A percentile compares a stretch with the other conserved stretches of the same genome.
phyloP scores from a whole-genome alignment of 495 filamentous ascomycete species.

The Xeromyces bisporus region DNA sequence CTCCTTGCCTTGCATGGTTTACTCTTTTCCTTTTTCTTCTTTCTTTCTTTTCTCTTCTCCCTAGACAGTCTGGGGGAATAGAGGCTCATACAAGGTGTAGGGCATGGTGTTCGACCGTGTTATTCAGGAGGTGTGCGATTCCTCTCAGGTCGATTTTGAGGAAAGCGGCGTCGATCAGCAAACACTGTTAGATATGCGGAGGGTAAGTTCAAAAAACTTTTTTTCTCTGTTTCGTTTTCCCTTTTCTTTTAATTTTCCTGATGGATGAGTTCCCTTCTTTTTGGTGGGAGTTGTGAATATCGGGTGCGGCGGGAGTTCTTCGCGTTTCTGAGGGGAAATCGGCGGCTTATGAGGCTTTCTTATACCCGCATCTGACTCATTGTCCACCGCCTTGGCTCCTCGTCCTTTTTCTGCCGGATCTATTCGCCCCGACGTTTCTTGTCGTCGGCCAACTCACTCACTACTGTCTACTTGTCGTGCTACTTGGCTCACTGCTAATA shows the following conservation, averaged over 20 bases:
- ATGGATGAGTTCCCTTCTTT: neutral
- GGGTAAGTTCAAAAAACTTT: conserved; percentile 37
- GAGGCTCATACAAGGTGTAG: conserved; percentile 31
- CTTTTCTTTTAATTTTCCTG: conserved; percentile 8
- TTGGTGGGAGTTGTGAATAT: no score
- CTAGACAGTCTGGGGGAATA: conserved; percentile 3
- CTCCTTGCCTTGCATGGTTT: no score
- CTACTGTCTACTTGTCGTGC: no score
- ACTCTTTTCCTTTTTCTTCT: conserved; percentile 5
- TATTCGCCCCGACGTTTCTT: no score
- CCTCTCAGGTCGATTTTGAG: conserved; percentile 87
- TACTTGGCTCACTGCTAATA: no score
- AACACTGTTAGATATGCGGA: conserved; percentile 66
- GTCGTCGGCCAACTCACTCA: no score
- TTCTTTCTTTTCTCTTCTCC: conserved; percentile 7
- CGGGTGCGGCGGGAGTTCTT: no score
- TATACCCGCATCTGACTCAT: conserved; percentile 22
- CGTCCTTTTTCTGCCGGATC: conserved; percentile 16
- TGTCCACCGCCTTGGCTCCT: conserved; percentile 12
- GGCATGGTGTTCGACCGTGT: conserved; percentile 74
- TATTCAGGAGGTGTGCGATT: conserved; percentile 79
- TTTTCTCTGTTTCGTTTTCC: conserved; percentile 3
- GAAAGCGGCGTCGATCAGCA: conserved; percentile 80
- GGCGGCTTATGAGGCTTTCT: conserved; percentile 25
- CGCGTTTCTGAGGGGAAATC: conserved; percentile 23